Base-by-base conservation (phyloP, 768 basidiomycete species). In the Rhodotorula sphaerocarpa region DNA sequence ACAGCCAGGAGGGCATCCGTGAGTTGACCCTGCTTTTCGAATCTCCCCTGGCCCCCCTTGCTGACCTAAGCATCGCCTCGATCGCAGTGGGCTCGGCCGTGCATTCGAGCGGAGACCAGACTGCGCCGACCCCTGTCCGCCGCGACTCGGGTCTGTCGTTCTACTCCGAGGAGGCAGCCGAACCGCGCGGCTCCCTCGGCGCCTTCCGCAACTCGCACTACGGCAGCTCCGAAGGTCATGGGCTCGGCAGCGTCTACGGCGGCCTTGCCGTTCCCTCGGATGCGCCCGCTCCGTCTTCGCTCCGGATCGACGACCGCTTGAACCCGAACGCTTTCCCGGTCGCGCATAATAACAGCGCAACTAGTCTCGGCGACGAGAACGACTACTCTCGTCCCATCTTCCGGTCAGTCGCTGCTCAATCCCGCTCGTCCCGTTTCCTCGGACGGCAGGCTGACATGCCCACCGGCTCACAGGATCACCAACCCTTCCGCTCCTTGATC, bases 341-440 rank as follows among this genome's bases (percentile, higher is more conserved):
- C 3, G 39, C 12, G 23, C 59, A 61, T 12, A 43, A 50, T 12
- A 39, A 34, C 18, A 57, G 56, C n/a, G 44, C 50, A n/a, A 44
- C 30, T 28, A 67, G 66, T 28, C 36, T 67, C 12, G 62, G 39
- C 4, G 66, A 67, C 42, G 66, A 63, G 15, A 20, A 57, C 3
- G 66, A 67, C 41, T 67, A 63, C 43, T 63, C 66, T 55, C 41
- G 61, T 23, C 52, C 57, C 45, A 61, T 67, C 47, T 41, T 67
- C 50, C 50, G 66, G 66, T 67, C 20, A 20, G 62, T 33, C 25
- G n/a, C 10, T 7, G 16, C 6, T 18, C 1, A 4, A 12, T 23
- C 11, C n/a, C n/a, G n/a, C n/a, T n/a, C n/a, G n/a, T 46, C 5
- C n/a, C 12, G 28, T 11, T 16, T 3, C n/a, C 4, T 0, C 36